Conservation (phyloP, 768 basidiomycete genomes). For the Boletus vinaceobasis region DNA sequence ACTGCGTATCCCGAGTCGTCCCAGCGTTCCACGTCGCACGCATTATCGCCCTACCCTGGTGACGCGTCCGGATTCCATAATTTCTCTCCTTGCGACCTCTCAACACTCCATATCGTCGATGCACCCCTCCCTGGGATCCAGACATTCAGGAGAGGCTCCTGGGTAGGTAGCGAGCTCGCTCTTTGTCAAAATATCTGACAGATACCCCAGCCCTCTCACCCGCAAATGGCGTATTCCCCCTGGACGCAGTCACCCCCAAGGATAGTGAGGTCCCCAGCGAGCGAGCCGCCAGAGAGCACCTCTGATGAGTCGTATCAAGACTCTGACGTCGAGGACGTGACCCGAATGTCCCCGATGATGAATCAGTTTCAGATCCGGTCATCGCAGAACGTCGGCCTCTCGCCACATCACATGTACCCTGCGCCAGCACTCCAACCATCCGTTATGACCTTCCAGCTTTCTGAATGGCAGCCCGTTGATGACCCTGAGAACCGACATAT, state of each 20-base stretch:
- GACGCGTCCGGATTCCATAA: slow-evolving; percentile 12
- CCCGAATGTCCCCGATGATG: slow-evolving; percentile 31
- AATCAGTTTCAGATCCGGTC: slow-evolving; percentile 29
- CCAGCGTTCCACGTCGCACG: slow-evolving; percentile 28
- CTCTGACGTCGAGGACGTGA: slow-evolving; percentile 26
- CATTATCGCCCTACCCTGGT: slow-evolving; percentile 12
- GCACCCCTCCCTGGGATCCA: slow-evolving; percentile 10
- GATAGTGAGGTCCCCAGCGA: slow-evolving; percentile 25
- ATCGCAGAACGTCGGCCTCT: slow-evolving; percentile 5
- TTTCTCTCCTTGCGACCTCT: slow-evolving; percentile 11
- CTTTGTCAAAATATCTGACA: slow-evolving; percentile 16
- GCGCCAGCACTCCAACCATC: slow-evolving; percentile 21
- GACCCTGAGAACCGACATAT: slow-evolving; percentile 27
- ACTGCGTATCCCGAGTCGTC: slow-evolving; percentile 30
- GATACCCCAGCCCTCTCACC: slow-evolving; percentile 16
- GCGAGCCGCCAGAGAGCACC: slow-evolving; percentile 29
- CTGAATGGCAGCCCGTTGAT: slow-evolving; percentile 24
- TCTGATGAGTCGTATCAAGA: slow-evolving; percentile 29
- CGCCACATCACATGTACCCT: slow-evolving; percentile 3
- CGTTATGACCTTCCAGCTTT: slow-evolving; percentile 32
- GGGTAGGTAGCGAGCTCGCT: slow-evolving; percentile 18
- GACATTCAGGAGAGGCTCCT: slow-evolving; percentile 21
- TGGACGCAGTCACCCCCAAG: slow-evolving; percentile 14
- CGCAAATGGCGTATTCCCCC: slow-evolving; percentile 10
- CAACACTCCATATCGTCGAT: slow-evolving; percentile 8